Percentiles rank a stretch among this genome's conserved stretches.
These are phyloP conservation scores for Pleurotus giganteus DNA, from an alignment of 768 basidiomycete species.

Conservation along the genomic window DNA sequence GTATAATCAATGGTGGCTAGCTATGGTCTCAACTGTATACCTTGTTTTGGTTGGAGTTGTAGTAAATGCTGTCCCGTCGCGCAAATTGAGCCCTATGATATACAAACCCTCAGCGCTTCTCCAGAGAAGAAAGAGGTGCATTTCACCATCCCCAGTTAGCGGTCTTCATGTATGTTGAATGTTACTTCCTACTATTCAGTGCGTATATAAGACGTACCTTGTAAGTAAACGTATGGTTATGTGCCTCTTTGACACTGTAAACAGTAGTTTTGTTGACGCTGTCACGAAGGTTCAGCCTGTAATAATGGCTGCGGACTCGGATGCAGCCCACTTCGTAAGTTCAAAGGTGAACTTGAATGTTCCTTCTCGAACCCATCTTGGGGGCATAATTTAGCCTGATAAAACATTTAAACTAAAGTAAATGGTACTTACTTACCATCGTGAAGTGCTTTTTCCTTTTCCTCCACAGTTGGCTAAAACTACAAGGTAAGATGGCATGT, in stretches of 20 bases:
- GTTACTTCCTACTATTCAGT: background rate
- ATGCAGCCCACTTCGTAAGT: slow-evolving; percentile 63
- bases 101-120: background rate
- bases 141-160: slow-evolving; percentile 86
- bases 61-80: slow-evolving; percentile 68
- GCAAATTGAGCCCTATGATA: slow-evolving; percentile 74
- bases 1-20: slow-evolving; percentile 12
- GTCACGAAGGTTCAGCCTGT: background rate
- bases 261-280: slow-evolving; percentile 44
- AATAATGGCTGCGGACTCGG: too few relatives aligned
- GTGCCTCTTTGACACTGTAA: slow-evolving; percentile 73
- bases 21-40: background rate
- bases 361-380: slow-evolving; percentile 82
- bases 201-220: slow-evolving; percentile 32
- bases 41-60: slow-evolving; percentile 29
- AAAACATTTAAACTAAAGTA: slow-evolving; percentile 17
- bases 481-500: background rate
- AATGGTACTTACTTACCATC: slow-evolving; percentile 51
- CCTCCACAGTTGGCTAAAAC: slow-evolving; percentile 69
- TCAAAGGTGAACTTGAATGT: slow-evolving; percentile 87
- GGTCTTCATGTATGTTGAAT: slow-evolving; percentile 40
- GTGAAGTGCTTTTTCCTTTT: slow-evolving; percentile 62
- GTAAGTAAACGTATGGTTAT: slow-evolving; percentile 78
- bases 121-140: background rate
- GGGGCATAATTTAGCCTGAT: background rate